phyloP scores from a whole-genome alignment of 2,329 filamentous ascomycete genomes.

The Cordyceps farinosa region DNA sequence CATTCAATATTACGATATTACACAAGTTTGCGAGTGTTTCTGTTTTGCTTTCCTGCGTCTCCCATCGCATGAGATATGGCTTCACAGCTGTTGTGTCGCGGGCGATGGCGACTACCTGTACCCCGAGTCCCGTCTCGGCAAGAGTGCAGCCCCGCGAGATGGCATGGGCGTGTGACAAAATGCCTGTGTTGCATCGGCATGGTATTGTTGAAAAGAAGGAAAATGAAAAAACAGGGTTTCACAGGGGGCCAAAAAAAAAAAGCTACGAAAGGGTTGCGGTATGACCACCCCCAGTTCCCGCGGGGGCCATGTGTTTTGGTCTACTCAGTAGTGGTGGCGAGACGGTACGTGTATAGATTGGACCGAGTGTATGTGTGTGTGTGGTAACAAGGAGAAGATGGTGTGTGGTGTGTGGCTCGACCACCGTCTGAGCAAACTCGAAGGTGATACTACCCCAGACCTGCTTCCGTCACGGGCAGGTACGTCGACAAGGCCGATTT shows the following conservation, averaged over 20 bases:
- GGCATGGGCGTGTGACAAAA: background rate
- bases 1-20: background rate
- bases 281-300: background rate
- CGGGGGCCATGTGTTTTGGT: background rate
- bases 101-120: background rate
- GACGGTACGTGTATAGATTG: background rate
- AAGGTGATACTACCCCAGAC: background rate
- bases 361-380: no score
- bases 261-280: background rate
- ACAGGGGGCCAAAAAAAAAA: background rate
- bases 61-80: background rate
- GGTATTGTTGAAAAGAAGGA: background rate
- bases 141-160: no score
- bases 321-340: background rate
- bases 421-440: background rate
- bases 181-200: background rate
- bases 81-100: no score
- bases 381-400: background rate
- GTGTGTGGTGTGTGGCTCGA: background rate
- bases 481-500: no score
- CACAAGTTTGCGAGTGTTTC: background rate
- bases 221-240: background rate
- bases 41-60: background rate
- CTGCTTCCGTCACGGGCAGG: background rate
- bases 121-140: background rate